Conservation (phyloP, 805 yeast genomes). For the Ogataea paraovalis region DNA sequence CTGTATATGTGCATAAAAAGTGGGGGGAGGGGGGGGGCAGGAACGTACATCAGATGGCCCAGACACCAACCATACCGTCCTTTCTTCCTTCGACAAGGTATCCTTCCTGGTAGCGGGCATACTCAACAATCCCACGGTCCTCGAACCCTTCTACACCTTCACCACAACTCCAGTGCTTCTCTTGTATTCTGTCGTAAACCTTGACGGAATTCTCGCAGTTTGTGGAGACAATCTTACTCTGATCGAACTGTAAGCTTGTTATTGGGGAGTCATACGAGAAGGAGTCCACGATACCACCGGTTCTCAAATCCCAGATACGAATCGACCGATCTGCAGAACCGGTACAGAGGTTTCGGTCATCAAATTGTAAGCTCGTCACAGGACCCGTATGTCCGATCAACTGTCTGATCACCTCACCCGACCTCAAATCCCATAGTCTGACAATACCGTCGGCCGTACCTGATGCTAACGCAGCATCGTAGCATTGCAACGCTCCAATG, state of each 20-base stretch:
- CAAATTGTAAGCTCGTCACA: conserved; percentile 64
- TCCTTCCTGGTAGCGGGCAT: conserved; percentile 54
- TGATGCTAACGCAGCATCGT: conserved; percentile 72
- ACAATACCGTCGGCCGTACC: conserved; percentile 77
- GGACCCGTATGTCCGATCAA: conserved; percentile 68
- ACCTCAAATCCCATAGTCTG: conserved; percentile 71
- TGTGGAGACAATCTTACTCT: conserved; percentile 48
- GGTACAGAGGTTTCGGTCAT: conserved; percentile 57
- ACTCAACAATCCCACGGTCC: conserved; percentile 30
- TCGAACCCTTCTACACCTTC: conserved; percentile 26
- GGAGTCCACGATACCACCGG: conserved; percentile 58
- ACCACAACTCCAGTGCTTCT: conserved; percentile 52
- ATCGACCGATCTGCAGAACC: conserved; percentile 62
- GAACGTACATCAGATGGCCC: conserved; percentile 50
- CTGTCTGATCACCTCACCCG: conserved; percentile 60
- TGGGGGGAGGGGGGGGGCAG: too few relatives aligned
- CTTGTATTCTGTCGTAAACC: conserved; percentile 54
- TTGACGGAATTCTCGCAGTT: conserved; percentile 47
- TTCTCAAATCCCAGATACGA: conserved; percentile 70
- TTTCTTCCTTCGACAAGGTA: conserved; percentile 62
- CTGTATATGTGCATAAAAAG: too few relatives aligned
- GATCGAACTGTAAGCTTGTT: conserved; percentile 55
- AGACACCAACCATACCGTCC: conserved; percentile 57
- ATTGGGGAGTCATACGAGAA: conserved; percentile 59
- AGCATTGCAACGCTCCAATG: conserved; percentile 66